Base-by-base conservation (phyloP, 31 red algal species). In the Endocladia muricata region DNA sequence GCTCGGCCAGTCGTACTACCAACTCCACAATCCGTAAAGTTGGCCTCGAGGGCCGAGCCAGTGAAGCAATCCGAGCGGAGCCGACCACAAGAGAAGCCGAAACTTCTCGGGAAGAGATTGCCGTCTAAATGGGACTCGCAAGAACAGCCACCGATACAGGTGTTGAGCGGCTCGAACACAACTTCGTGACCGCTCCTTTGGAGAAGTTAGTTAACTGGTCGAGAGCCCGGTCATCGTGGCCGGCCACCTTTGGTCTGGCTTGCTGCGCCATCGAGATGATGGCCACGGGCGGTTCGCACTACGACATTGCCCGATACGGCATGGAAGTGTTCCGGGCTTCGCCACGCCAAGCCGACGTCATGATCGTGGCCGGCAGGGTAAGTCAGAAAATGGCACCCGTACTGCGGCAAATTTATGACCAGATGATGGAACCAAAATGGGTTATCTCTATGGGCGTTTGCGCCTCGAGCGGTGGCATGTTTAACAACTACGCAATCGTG, bases 221-320 rank as follows among this genome's bases (percentile, higher is more conserved):
- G 22, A 19, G 58, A 30, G 8, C 15, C n/a, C 9, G 26, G 8
- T 63, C 58, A 17, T 30, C 29, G 8, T 63, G 22, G 11, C 58
- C 58, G 8, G 8, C 29, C 8, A 19, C 58, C 9, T 26, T 63
- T 19, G 58, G 58, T 8, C 58, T 63, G 15, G 58, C 58, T 9
- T 63, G 58, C 29, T 63, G 58, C 22, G 58, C 58, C 8, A 25
- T 63, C 8, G 58, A 63, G 22, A 19, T 63, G 58, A 63, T 63
- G 58, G 11, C 8, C 29, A 25, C 58, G 22, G 22, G 19, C 26
- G 9, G 8, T 17, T 9, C 11, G 15, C 58, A 25, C 15, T 63
- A 26, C 22, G 58, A 63, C 29, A 17, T 63, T 63, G 15, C 8
- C 9, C 8, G 58, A 9, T 63, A 23, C 29, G 58, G 58, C 29